Conservation (phyloP, 2,329 filamentous ascomycete species). For the Pseudomassariella vexata region DNA sequence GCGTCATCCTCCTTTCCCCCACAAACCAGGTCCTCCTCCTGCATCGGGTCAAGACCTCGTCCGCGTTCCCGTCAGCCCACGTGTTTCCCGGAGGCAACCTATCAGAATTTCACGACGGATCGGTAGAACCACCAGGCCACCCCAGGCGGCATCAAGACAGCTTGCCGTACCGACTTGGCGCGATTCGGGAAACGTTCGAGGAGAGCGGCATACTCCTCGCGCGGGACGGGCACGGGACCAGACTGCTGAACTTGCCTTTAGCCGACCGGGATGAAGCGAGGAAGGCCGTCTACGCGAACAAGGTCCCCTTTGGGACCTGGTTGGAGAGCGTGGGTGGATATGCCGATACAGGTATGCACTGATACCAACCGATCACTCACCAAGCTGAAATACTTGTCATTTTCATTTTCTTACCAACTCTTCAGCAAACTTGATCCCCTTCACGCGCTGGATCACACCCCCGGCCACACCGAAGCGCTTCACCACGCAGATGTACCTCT, state of each 20-base stretch:
- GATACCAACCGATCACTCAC: background rate
- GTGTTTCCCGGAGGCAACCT: constrained; percentile 93
- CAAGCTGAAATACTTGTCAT: background rate
- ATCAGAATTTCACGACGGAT: constrained; percentile 69
- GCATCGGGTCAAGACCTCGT: constrained; percentile 76
- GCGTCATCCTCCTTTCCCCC: constrained; percentile 79
- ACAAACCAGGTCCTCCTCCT: constrained; percentile 83
- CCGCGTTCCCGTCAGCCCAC: constrained; percentile 83
- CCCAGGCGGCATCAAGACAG: constrained; percentile 63
- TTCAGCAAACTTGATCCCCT: constrained; percentile 64
- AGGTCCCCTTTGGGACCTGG: constrained; percentile 64
- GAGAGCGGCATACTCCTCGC: constrained; percentile 87
- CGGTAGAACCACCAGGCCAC: constrained; percentile 37
- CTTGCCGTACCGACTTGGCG: constrained; percentile 70
- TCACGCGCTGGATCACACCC: constrained; percentile 90
- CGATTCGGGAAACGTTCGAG: constrained; percentile 89
- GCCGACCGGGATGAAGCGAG: constrained; percentile 60
- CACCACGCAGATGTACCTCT: constrained; percentile 95
- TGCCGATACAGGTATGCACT: constrained; percentile 57
- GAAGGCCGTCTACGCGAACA: constrained; percentile 60
- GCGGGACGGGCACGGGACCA: constrained; percentile 29
- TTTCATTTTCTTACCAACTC: no score
- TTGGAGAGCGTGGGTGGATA: constrained; percentile 47
- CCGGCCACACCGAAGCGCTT: constrained; percentile 67
- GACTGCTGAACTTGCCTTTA: constrained; percentile 56